These are phyloP conservation scores for Leccinum ochraceum DNA, from an alignment of 768 basidiomycete genomes.

Conservation along the genomic window DNA sequence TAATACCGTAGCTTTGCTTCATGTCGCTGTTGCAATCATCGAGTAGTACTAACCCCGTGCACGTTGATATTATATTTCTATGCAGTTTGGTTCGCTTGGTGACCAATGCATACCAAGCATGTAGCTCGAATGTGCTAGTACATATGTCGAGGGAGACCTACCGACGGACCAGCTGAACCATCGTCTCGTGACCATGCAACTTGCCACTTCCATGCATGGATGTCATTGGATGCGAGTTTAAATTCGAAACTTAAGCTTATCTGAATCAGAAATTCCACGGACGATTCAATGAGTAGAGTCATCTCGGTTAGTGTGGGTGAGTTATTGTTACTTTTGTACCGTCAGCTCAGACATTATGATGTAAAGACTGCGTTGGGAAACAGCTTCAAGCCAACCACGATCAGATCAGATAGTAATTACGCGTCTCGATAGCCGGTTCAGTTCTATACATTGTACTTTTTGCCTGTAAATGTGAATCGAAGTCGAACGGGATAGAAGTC, in stretches of 20 bases:
- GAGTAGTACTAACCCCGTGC: conserved; percentile 12
- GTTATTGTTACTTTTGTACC: neutral
- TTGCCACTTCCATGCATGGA: no score
- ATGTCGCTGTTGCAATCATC: conserved; percentile 31
- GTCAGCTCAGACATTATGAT: no score
- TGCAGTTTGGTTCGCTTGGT: neutral
- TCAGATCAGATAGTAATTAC: neutral
- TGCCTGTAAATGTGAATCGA: neutral
- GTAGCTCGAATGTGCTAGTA: neutral
- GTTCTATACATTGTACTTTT: neutral
- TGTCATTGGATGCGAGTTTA: neutral
- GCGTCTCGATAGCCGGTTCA: neutral
- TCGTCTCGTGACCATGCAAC: neutral
- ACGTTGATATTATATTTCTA: conserved; percentile 12
- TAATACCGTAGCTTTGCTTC: conserved; percentile 32
- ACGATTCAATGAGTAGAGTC: neutral
- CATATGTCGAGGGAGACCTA: neutral
- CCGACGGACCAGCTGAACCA: neutral
- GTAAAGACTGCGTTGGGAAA: neutral
- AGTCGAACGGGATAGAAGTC: neutral
- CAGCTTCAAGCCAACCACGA: neutral
- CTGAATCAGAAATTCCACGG: neutral
- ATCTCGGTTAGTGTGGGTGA: neutral
- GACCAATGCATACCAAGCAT: neutral
- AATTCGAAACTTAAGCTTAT: neutral